Base-by-base conservation (phyloP, 148 eudicot genomes). In the Cornus controversa region DNA sequence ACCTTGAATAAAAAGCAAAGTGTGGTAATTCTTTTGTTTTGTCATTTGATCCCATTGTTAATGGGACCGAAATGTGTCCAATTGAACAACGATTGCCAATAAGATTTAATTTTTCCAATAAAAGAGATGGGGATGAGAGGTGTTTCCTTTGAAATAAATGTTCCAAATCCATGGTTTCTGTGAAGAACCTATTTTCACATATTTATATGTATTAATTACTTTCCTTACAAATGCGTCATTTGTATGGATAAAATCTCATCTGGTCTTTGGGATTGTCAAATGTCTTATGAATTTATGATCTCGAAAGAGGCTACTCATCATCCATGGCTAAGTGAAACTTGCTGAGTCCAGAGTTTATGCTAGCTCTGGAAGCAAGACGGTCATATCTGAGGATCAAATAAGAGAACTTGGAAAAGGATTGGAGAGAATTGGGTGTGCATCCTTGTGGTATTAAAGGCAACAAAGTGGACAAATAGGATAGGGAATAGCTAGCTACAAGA, bases 1-100 rank as follows among this genome's bases (percentile, higher is more conserved):
- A 96, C 82, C 92, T 96, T 69, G 99, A 96, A 66, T 92, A 77
- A 74, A 74, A 47, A 71, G 4, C 20, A 13, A 50, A 11, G 57
- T 13, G 16, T 5, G 13, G 15, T 11, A 13, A 50, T 16, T 50
- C 20, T 16, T 50, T 50, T 3, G 4, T 50, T 50, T 50, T 15
- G 57, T 50, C 57, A 50, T 50, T 50, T 50, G 57, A 7, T 16
- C 57, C 57, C 57, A 50, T 15, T 16, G 14, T 16, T 11, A 50
- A 50, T 50, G 57, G 57, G 20, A 50, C 57, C 4, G 18, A 50
- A 15, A 50, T 50, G 16, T 50, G 57, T 40, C 45, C 45, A 40
- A 9, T 40, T 40, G 45, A 40, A 40, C 20, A 50, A 11, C 14
- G 57, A 50, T 50, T 50, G 57, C 57, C 11, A 50, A 14, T 50